Evolutionary conservation across 2,329 filamentous ascomycete genomes (phyloP), one percentile per base, ranked within the genome.

Genomic region (Phoma herbarum): DNA sequence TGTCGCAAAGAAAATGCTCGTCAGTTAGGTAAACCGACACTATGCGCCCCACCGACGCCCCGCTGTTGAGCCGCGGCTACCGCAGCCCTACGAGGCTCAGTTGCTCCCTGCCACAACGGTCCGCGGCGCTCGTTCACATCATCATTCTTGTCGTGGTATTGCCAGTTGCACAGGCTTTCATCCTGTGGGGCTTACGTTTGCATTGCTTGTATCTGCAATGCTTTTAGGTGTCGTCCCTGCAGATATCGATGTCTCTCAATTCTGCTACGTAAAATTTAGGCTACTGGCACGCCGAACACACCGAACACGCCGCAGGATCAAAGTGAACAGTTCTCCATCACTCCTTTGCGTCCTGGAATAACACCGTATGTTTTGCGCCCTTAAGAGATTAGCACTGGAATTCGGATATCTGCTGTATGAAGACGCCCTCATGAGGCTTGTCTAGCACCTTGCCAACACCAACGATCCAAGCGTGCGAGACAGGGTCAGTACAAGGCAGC

Each of bases 1-100:
- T 59, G 56, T 59, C 45, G 56, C 56, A 59, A 59, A 58, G 56
- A 58, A 58, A 58, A 49, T 58, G 56, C 56, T 58, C 56, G 16
- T 39, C 23, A 41, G 25, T 58, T 58, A 53, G 56, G 49, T 58
- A 53, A 58, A 53, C 56, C 56, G 56, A 41, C 14, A 42, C 56
- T 58, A 58, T 53, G 56, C 56, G 56, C 51, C 51, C 49, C 45
- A 42, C 53, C 31, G 46, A 18, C 10, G 49, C 56, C 44, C 56
- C 56, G 50, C 56, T 48, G 43, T 43, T 58, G 39, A 52, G 49
- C 56, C 56, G 56, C 56, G 56, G 56, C 56, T 58, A 53, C 37
- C 35, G 49, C 50, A 58, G 56, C 56, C 56, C 50, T 58, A 49
- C 39, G 2, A 26, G 29, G 41, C 48, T 25, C 9, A 35, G 37